Evolutionary conservation across 805 yeast species (phyloP), one percentile per base, ranked within the genome.

Genomic region (Pichia rugopelliculosa): DNA sequence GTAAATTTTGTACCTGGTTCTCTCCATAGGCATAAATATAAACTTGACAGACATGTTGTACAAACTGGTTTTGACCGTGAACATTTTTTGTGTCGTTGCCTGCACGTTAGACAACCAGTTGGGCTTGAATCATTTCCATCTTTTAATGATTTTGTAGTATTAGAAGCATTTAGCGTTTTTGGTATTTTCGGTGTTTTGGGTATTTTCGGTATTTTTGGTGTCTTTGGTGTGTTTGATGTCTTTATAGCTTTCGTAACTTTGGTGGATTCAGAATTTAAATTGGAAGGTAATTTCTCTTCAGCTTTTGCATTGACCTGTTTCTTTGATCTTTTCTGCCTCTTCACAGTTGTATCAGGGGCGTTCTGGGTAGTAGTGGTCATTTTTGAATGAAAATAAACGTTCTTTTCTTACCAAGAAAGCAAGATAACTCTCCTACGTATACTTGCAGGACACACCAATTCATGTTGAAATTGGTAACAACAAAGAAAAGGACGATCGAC

Each of bases 81-180:
- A 53, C 77, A 72, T 25, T 71, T 65, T 52, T 72, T 72, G 51
- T 70, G 73, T 36, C 75, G 62, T 21, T 61, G 58, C 48, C 74
- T 61, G 54, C 77, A 72, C 6, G 68, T 68, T 61, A 66, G 60
- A 48, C 77, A 72, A 1, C 77, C 77, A 13, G 61, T 40, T 34
- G 43, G 36, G 25, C 7, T 18, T 21, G 23, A 8, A 24, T 15
- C 37, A 13, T 22, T 34, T 42, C 9, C 2, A 11, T 23, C 38
- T 27, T 22, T 10, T 34, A n/a, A 5, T 23, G 39, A 2, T 17
- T 22, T 30, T 33, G n/a, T 9, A 23, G 22, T n/a, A 22, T 33
- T 39, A 13, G 18, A 17, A 11, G 46, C 34, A 6, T 21, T 41
- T 39, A 5, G 20, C 8, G 17, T 33, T 24, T 21, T 20, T 23